These are phyloP conservation scores for Apostasia ramifera DNA, from an alignment of 106 monocot genomes.

Conservation along the genomic window DNA sequence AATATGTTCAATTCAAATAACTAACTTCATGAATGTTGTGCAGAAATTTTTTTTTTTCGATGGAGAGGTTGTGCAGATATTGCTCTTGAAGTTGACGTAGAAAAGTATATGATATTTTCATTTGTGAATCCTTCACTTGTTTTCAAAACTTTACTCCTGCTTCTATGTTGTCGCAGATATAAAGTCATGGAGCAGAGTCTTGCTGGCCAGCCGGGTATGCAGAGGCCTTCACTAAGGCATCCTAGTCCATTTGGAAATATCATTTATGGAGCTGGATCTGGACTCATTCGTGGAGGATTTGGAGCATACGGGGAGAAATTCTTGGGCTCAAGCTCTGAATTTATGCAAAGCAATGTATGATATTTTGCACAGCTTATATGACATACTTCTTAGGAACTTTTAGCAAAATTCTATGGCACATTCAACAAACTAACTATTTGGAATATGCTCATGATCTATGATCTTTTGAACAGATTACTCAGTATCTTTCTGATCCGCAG, in stretches of 20 bases:
- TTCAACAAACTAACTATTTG: neutral
- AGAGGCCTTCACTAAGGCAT: slow-evolving; percentile 7
- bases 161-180: neutral
- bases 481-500: slow-evolving; percentile 38
- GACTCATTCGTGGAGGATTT: slow-evolving; percentile 33
- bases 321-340: slow-evolving; percentile 46
- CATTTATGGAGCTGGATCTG: slow-evolving; percentile 37
- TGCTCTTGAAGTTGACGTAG: too few relatives aligned
- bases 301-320: slow-evolving; percentile 39
- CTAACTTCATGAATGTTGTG: too few relatives aligned
- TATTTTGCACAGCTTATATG: neutral
- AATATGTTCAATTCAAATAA: too few relatives aligned
- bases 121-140: too few relatives aligned
- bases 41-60: too few relatives aligned
- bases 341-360: slow-evolving; percentile 50
- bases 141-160: too few relatives aligned
- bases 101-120: too few relatives aligned
- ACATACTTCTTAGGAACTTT: neutral
- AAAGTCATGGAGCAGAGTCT: slow-evolving; percentile 15
- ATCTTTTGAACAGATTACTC: slow-evolving; percentile 27
- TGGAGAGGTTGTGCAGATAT: too few relatives aligned
- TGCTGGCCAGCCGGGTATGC: slow-evolving; percentile 9
- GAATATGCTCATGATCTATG: neutral
- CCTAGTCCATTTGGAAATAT: slow-evolving; percentile 27
- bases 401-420: neutral